phyloP scores from a whole-genome alignment of 257 asterid genomes.

The Ehretia macrophylla region DNA sequence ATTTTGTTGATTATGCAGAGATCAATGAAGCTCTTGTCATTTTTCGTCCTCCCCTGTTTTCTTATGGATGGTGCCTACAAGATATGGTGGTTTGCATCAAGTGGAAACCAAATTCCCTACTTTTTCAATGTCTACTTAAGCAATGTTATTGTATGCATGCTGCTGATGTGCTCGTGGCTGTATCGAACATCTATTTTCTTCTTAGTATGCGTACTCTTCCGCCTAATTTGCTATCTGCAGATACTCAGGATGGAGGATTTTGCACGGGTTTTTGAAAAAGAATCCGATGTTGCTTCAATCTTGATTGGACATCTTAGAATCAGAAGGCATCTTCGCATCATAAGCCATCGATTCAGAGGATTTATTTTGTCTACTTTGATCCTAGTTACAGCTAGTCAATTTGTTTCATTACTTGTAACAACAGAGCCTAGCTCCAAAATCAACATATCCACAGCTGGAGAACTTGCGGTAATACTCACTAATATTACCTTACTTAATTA shows the following conservation, averaged over 20 bases:
- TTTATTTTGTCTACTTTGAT: conserved; percentile 62
- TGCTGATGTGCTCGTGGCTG: conserved; percentile 74
- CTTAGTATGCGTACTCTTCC: conserved; percentile 85
- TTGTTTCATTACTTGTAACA: conserved; percentile 59
- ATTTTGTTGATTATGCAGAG: conserved; percentile 43
- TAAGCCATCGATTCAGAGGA: conserved; percentile 83
- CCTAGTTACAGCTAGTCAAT: conserved; percentile 79
- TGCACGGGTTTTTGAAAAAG: conserved; percentile 65
- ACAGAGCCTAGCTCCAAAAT: conserved; percentile 48
- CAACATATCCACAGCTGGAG: conserved; percentile 67
- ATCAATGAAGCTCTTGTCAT: conserved; percentile 78
- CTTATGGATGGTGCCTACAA: conserved; percentile 61
- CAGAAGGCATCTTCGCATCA: conserved; percentile 71
- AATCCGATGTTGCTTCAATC: conserved; percentile 65
- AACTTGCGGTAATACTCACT: conserved; percentile 53
- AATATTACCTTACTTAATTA: background rate
- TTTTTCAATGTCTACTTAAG: conserved; percentile 56
- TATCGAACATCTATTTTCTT: conserved; percentile 72
- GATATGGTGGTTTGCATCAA: conserved; percentile 93
- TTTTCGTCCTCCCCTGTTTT: conserved; percentile 80
- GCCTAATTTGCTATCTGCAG: conserved; percentile 75
- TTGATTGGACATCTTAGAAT: conserved; percentile 80
- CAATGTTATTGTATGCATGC: conserved; percentile 50
- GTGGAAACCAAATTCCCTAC: conserved; percentile 82
- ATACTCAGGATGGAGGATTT: conserved; percentile 72